These are phyloP conservation scores for Penstemon newberryi DNA, from an alignment of 257 asterid genomes.

Conservation along the genomic window DNA sequence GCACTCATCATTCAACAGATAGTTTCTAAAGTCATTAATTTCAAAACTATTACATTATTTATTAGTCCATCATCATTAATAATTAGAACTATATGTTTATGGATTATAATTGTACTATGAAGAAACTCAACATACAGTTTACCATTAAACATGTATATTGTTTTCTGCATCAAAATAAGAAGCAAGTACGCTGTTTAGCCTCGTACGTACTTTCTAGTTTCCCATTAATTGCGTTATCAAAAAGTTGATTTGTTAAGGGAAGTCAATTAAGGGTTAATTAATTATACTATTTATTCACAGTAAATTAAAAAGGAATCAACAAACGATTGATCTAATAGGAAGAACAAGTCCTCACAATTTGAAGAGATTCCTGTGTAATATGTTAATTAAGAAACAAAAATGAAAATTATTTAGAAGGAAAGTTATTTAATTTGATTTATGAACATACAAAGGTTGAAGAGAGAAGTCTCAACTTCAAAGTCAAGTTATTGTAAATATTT, in stretches of 20 bases:
- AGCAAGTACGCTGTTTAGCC: not conserved
- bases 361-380: no score
- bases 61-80: slow-evolving; percentile 33
- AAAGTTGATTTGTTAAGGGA: slow-evolving; percentile 20
- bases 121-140: slow-evolving; percentile 6
- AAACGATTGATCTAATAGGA: no score
- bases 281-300: not conserved
- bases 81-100: slow-evolving; percentile 26
- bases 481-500: slow-evolving; percentile 13
- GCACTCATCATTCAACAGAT: slow-evolving; percentile 34
- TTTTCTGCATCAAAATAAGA: not conserved
- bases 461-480: slow-evolving; percentile 26
- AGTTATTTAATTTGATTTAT: not conserved
- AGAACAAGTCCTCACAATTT: no score
- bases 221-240: slow-evolving; percentile 19
- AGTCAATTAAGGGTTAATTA: no score
- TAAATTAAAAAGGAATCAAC: no score
- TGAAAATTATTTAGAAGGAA: not conserved
- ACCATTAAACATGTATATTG: not conserved
- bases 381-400: no score
- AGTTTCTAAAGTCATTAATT: slow-evolving; percentile 32
- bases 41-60: slow-evolving; percentile 29
- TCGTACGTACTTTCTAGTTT: not conserved
- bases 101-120: not conserved
- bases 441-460: slow-evolving; percentile 13